A percentile compares a stretch with the other conserved stretches of the same genome.
These are phyloP conservation scores for Marasmius tenuissimus DNA, from an alignment of 1,284 basidiomycete species.

Conservation along the genomic window DNA sequence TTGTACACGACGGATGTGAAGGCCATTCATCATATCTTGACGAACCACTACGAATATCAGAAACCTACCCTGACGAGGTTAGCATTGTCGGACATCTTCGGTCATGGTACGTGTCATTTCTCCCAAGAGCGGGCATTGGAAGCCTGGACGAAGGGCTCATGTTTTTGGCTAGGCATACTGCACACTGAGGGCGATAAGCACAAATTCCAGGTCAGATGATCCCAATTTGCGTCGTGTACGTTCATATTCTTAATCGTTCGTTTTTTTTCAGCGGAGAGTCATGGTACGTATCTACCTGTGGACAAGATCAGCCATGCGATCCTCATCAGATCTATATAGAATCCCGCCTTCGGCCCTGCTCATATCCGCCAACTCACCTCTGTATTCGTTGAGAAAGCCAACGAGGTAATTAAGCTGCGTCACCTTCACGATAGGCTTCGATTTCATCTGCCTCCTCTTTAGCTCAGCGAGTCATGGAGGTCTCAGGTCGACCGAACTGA, in stretches of 20 bases:
- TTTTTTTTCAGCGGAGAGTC: constrained; percentile 8
- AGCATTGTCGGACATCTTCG: constrained; percentile 40
- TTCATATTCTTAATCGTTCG: neutral
- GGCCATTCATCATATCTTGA: constrained; percentile 50
- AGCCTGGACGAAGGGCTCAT: too few species aligned
- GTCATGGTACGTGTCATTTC: constrained; percentile 35
- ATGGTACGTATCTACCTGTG: constrained; percentile 6
- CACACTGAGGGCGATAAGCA: constrained; percentile 12
- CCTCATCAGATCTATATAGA: neutral
- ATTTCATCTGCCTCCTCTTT: neutral
- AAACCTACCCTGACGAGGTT: constrained; percentile 39
- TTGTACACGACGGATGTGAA: constrained; percentile 49
- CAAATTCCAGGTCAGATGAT: constrained; percentile 9
- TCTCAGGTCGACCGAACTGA: constrained; percentile 26
- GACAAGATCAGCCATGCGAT: neutral
- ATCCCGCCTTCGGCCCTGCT: constrained; percentile 14
- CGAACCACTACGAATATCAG: constrained; percentile 45
- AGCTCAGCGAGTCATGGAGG: constrained; percentile 50
- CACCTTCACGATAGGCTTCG: too few species aligned
- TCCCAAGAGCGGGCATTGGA: neutral
- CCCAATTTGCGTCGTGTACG: neutral
- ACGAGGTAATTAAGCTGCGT: constrained; percentile 3
- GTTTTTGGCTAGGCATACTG: constrained; percentile 2
- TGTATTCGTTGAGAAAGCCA: constrained; percentile 14
- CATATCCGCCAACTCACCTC: constrained; percentile 14